phyloP scores from a whole-genome alignment of 306 rosid species.

The Psophocarpus tetragonolobus region DNA sequence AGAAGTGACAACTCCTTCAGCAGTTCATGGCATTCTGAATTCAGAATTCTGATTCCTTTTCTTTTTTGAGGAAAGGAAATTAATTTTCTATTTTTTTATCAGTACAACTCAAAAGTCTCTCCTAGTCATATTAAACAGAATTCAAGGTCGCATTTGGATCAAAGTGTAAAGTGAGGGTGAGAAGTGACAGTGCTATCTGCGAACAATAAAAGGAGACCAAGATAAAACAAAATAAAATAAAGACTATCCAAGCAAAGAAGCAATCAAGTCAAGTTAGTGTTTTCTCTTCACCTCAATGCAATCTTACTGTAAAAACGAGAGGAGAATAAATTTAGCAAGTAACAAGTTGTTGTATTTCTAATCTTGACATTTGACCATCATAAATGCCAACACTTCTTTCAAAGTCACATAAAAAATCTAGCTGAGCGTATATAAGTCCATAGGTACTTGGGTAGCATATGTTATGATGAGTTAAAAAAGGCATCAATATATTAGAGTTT shows the following conservation, averaged over 20 bases:
- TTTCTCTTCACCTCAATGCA: background rate
- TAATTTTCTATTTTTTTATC: constrained; percentile 9
- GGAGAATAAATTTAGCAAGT: background rate
- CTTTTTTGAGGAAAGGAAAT: background rate
- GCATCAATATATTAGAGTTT: background rate
- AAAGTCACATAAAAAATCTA: background rate
- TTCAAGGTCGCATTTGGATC: background rate
- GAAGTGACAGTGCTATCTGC: background rate
- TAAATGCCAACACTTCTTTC: background rate
- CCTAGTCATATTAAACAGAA: background rate
- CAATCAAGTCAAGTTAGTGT: background rate
- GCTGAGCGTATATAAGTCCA: background rate
- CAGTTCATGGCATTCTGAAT: background rate
- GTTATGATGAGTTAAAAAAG: background rate
- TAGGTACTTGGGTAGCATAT: background rate
- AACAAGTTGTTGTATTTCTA: background rate
- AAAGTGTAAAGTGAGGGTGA: background rate
- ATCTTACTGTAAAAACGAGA: background rate
- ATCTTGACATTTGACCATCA: background rate
- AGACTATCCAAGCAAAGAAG: background rate
- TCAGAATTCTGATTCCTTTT: background rate
- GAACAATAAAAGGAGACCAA: background rate
- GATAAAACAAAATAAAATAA: background rate
- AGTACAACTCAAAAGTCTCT: background rate
- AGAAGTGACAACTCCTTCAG: background rate